A percentile compares a stretch with the other conserved stretches of the same genome.
phyloP scores from a whole-genome alignment of 1,284 basidiomycete species.

The Cronartium ribicola region DNA sequence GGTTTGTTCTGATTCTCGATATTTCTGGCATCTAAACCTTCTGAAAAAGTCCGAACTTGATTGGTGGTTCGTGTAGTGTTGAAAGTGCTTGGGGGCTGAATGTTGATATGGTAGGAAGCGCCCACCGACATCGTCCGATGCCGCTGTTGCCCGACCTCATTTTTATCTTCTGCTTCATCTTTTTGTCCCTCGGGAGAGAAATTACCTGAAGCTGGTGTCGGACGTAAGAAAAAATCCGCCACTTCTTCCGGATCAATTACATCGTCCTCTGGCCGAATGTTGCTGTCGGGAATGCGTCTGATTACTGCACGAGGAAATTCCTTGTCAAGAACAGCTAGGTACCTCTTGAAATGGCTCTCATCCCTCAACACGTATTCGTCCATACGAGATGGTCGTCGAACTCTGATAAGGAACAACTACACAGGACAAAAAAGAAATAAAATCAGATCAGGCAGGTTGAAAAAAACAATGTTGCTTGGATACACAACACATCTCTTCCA shows the following conservation, averaged over 20 bases:
- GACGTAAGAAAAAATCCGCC: not conserved
- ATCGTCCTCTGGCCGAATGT: conserved; percentile 40
- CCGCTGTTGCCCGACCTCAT: too few relatives aligned
- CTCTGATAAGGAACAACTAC: conserved; percentile 46
- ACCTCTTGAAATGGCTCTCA: conserved; percentile 46
- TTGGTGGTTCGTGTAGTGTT: not conserved
- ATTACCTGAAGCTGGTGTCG: not conserved
- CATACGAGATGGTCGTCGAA: conserved; percentile 45
- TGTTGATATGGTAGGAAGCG: not conserved
- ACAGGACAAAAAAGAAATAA: not conserved
- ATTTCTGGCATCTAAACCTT: not conserved
- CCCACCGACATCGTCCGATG: not conserved
- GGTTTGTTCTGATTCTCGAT: not conserved
- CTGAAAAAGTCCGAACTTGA: not conserved
- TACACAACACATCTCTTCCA: not conserved
- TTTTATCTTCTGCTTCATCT: not conserved
- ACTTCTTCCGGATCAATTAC: conserved; percentile 11
- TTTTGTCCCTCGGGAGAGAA: not conserved
- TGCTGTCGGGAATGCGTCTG: conserved; percentile 42
- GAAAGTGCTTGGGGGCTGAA: conserved; percentile 1
- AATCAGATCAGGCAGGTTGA: not conserved
- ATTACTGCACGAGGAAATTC: conserved; percentile 45
- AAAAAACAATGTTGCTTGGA: too few relatives aligned
- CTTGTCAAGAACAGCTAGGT: conserved; percentile 43
- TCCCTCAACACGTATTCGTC: conserved; percentile 46